Evolutionary conservation across 2,329 filamentous ascomycete genomes (phyloP).

Genomic region (Ophiosphaerella narmari): DNA sequence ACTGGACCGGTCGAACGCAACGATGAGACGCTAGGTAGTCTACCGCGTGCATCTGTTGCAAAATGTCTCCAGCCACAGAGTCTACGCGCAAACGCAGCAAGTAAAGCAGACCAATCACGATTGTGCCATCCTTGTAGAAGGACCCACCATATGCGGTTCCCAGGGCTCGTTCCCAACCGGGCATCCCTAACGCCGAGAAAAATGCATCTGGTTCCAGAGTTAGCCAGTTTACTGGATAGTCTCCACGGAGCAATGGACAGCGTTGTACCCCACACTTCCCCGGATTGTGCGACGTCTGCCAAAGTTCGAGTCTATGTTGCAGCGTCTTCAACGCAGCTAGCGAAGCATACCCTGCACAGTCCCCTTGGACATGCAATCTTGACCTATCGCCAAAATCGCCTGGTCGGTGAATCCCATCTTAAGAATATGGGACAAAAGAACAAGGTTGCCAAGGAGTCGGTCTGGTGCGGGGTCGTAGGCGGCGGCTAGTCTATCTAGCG

Average conservation of each 20-base stretch:
- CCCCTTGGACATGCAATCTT: too few relatives aligned
- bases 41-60: conserved; percentile 7
- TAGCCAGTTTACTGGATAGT: not conserved
- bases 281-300: not conserved
- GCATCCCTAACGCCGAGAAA: conserved; percentile 20
- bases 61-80: conserved; percentile 20
- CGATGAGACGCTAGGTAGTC: conserved; percentile 4
- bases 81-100: conserved; percentile 6
- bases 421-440: not conserved
- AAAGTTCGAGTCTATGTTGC: not conserved
- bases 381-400: too few relatives aligned
- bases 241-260: conserved; percentile 4
- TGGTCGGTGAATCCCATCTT: too few relatives aligned
- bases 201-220: not conserved
- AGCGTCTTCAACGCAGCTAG: too few relatives aligned
- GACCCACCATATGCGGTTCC: conserved; percentile 28
- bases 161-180: conserved; percentile 17
- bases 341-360: too few relatives aligned
- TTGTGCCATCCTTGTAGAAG: not conserved
- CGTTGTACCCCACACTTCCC: not conserved
- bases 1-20: conserved; percentile 32
- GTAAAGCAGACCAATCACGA: conserved; percentile 10
- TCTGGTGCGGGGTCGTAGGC: conserved; percentile 7
- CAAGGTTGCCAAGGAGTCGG: not conserved
- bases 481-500: conserved; percentile 3